Conservation (phyloP, 352 stramenopile species). For the Phytophthora sojae region DNA sequence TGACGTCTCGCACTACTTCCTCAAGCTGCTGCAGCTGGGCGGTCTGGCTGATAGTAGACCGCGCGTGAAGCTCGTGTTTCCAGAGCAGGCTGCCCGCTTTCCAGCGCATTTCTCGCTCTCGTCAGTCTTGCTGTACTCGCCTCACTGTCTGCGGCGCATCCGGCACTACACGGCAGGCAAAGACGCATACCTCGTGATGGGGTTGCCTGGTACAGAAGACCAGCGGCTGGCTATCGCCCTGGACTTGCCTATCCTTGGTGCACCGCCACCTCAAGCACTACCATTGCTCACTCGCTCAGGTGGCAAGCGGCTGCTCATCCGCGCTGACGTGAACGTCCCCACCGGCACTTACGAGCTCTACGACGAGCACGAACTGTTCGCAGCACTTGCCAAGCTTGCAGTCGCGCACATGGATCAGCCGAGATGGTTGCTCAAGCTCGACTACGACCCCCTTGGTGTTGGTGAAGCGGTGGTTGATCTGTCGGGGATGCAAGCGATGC, state of each 20-base stretch:
- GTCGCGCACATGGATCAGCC: conserved; percentile 83
- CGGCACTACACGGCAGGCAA: conserved; percentile 59
- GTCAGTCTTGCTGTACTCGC: conserved; percentile 86
- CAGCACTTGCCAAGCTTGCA: conserved; percentile 88
- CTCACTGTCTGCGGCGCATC: conserved; percentile 78
- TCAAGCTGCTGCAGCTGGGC: conserved; percentile 87
- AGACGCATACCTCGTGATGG: conserved; percentile 83
- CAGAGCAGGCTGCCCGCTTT: conserved; percentile 84
- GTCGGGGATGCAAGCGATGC: conserved; percentile 61
- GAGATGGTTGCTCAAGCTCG: conserved; percentile 84
- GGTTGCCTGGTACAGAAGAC: conserved; percentile 80
- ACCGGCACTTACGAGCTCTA: conserved; percentile 91
- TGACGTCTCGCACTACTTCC: conserved; percentile 83
- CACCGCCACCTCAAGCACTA: conserved; percentile 51
- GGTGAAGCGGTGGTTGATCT: conserved; percentile 77
- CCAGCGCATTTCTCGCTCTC: conserved; percentile 85
- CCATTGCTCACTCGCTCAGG: conserved; percentile 82
- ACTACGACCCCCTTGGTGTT: conserved; percentile 76
- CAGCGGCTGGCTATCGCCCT: conserved; percentile 80
- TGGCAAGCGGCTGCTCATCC: conserved; percentile 82
- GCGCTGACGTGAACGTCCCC: conserved; percentile 88
- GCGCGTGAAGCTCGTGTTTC: conserved; percentile 85
- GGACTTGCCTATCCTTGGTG: conserved; percentile 78
- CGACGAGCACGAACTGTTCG: conserved; percentile 86
- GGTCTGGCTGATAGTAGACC: conserved; percentile 61